Conservation (phyloP, 1,284 basidiomycete genomes). For the Sporisorium exsertum region DNA sequence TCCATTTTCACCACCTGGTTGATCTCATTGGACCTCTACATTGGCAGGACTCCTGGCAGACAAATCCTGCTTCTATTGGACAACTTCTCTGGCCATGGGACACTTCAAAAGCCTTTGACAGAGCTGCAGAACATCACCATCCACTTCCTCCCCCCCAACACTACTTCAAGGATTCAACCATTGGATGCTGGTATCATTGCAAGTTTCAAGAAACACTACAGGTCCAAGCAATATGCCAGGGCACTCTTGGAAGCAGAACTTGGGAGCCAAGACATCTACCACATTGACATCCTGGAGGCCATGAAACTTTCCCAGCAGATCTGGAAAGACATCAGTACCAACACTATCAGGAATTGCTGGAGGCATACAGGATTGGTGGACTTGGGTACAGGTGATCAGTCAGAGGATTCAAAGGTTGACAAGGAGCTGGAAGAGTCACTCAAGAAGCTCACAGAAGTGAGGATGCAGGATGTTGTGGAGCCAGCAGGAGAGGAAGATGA, state of each 20-base stretch:
- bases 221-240: neutral
- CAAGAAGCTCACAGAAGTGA: neutral
- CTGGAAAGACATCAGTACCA: neutral
- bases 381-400: neutral
- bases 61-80: conserved; percentile 7
- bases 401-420: neutral
- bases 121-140: conserved; percentile 8
- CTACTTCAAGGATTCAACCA: neutral
- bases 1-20: neutral
- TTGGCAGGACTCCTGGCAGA: conserved; percentile 6
- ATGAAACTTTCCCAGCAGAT: neutral
- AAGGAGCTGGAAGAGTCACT: neutral
- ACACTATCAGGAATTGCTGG: neutral
- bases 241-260: conserved; percentile 3
- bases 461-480: too few species aligned
- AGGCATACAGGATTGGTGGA: neutral
- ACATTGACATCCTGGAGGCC: neutral
- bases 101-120: neutral
- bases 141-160: conserved; percentile 1
- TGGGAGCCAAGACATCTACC: neutral
- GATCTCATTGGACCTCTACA: neutral
- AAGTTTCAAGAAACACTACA: neutral
- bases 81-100: conserved; percentile 6
- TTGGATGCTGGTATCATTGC: neutral
- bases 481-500: neutral